Evolutionary conservation across 164 flowering plant genomes (phyloP).

Genomic region (Chloranthus sessilifolius): DNA sequence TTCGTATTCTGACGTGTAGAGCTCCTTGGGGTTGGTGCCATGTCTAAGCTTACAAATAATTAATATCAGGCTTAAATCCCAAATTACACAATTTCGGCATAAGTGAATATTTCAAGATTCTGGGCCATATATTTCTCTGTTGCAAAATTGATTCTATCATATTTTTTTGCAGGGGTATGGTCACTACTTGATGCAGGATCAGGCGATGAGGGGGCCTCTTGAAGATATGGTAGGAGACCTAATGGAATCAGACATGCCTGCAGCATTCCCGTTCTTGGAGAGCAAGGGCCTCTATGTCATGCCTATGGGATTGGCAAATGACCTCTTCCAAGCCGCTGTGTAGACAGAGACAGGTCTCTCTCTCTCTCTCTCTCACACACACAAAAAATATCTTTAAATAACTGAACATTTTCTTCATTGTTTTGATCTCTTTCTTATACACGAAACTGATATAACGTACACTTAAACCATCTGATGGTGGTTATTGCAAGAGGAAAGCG

Average conservation of each 20-base stretch:
- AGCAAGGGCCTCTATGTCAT: slow-evolving; percentile 47
- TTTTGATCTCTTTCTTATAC: not conserved
- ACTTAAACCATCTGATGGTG: not conserved
- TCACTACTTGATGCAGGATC: slow-evolving; percentile 32
- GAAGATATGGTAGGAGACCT: slow-evolving; percentile 50
- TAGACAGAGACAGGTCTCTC: not conserved
- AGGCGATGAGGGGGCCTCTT: slow-evolving; percentile 37
- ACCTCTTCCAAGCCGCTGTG: slow-evolving; percentile 5
- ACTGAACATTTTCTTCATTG: not conserved
- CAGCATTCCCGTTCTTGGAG: slow-evolving; percentile 37
- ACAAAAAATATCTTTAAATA: not conserved
- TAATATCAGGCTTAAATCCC: too few species aligned
- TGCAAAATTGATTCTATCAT: too few species aligned
- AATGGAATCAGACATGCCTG: slow-evolving; percentile 36
- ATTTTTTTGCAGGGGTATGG: slow-evolving; percentile 62
- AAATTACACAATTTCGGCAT: not conserved
- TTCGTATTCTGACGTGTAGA: too few species aligned
- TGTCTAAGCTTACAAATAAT: too few species aligned
- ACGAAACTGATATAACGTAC: not conserved
- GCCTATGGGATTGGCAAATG: slow-evolving; percentile 32
- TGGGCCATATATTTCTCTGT: too few species aligned
- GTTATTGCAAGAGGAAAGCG: not conserved
- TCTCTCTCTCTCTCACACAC: not conserved
- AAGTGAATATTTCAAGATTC: too few species aligned
- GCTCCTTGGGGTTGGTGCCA: too few species aligned